Evolutionary conservation across 208 protist species (phyloP), one percentile per base, ranked within the genome.

Genomic region (Trypanosoma melophagium): DNA sequence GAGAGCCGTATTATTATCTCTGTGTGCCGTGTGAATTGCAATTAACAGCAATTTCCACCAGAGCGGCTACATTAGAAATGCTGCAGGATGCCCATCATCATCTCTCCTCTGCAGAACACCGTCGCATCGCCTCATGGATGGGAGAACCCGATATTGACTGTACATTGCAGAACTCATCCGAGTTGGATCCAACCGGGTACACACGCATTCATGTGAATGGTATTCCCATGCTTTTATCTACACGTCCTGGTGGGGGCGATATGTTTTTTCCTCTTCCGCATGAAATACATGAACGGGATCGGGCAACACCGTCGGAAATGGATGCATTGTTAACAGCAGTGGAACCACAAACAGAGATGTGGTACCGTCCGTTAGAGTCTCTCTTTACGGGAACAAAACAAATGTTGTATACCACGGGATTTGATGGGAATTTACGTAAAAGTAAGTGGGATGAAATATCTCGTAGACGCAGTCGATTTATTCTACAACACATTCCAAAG

Each of bases 1-100:
- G 91, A 13, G 77, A 65, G 17, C 79, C 86, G 8, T 89, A 93
- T 71, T 94, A 91, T 66, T 96, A 96, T 71, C 66, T 89, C 35
- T 96, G 91, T 69, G 85, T 93, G 1, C 84, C 86, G 3, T 96
- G 91, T 47, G 87, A 93, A 69, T 44, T 86, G 45, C 76, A 75
- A 8, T 83, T 96, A 7, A 91, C 86, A 2, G 61, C 40, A 7
- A 66, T 81, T 31, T 81, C 67, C 14, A 66, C 56, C 0, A 31
- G 16, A 24, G 59, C 86, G 1, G 80, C 88, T 0, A 85, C 76
- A 0, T 57, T 81, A 58, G 41, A 44, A 3, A 90, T 88, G 64
- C 69, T 96, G 28, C 71, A 96, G 58, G 88, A 96, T 62, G 82
- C 81, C 8, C 91, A 96, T 63, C 84, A 91, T 65, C 91, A 96